Conservation (phyloP, 2,329 filamentous ascomycete genomes). For the Sporothrix phasma region DNA sequence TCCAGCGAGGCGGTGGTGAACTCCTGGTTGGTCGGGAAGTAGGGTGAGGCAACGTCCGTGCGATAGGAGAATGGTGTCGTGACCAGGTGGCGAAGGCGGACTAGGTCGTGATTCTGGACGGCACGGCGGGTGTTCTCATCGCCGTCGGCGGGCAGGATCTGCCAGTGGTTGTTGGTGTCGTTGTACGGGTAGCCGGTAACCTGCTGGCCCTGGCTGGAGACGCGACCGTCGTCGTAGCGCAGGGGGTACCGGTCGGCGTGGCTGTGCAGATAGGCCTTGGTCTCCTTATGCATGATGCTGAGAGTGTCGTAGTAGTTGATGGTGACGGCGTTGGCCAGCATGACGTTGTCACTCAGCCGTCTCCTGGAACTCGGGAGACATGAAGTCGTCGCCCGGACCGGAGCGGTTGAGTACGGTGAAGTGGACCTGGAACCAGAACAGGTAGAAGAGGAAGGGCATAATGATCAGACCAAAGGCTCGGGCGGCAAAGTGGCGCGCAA, state of each 20-base stretch:
- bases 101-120: conserved; percentile 74
- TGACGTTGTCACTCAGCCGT: conserved; percentile 88
- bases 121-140: conserved; percentile 48
- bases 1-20: conserved; percentile 75
- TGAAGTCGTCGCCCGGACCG: conserved; percentile 95
- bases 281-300: conserved; percentile 90
- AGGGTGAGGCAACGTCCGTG: conserved; percentile 97
- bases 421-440: conserved; percentile 99
- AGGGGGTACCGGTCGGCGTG: conserved; percentile 83
- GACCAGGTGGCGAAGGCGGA: conserved; percentile 76
- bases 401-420: conserved; percentile 82
- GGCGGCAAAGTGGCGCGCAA: conserved; percentile 82
- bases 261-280: conserved; percentile 90
- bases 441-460: conserved; percentile 92
- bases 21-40: conserved; percentile 95
- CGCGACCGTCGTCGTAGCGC: conserved; percentile 91
- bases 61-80: conserved; percentile 82
- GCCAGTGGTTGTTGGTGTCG: conserved; percentile 98
- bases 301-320: conserved; percentile 88
- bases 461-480: conserved; percentile 78
- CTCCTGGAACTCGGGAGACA: conserved; percentile 97
- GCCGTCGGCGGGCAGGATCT: conserved; percentile 64
- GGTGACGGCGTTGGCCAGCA: conserved; percentile 75
- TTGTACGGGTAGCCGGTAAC: conserved; percentile 97
- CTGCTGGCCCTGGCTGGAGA: conserved; percentile 95